Percentiles rank a stretch among this genome's conserved stretches.
Evolutionary conservation across 1,284 basidiomycete species (phyloP).

Genomic region (Heterobasidion irregulare): DNA sequence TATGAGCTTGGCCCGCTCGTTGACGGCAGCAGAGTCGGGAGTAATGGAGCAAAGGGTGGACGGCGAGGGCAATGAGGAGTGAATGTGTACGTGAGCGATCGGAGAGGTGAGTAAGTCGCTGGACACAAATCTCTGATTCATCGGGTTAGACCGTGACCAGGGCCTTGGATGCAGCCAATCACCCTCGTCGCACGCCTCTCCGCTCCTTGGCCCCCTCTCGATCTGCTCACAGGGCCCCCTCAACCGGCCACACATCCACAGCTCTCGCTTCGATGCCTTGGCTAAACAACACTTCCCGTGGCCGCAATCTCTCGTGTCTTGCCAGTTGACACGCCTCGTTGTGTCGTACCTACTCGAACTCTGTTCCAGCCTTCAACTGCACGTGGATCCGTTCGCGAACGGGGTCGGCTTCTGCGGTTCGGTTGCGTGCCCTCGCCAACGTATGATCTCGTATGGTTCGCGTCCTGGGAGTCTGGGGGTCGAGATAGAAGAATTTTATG

Average conservation of each 20-base stretch:
- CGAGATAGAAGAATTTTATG: neutral
- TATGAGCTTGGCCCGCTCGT: no score
- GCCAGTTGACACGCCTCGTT: no score
- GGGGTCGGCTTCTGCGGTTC: neutral
- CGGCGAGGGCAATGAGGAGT: neutral
- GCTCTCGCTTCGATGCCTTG: no score
- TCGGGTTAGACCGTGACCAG: neutral
- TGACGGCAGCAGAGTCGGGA: no score
- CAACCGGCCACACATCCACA: no score
- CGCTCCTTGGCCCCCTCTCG: no score
- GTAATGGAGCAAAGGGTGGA: neutral
- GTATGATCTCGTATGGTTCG: neutral
- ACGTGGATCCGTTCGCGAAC: constrained; percentile 3
- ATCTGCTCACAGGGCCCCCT: no score
- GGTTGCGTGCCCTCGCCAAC: neutral
- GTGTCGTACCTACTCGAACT: neutral
- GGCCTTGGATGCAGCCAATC: neutral
- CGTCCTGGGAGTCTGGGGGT: neutral
- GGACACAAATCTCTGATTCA: constrained; percentile 1
- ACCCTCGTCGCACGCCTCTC: neutral
- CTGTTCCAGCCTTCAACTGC: neutral
- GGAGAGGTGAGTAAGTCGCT: neutral
- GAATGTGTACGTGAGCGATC: neutral
- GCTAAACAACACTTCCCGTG: no score
- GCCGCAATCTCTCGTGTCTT: no score